Conservation (phyloP, 192 early-diverging fungal genomes). For the Bifiguratus adelaidae region DNA sequence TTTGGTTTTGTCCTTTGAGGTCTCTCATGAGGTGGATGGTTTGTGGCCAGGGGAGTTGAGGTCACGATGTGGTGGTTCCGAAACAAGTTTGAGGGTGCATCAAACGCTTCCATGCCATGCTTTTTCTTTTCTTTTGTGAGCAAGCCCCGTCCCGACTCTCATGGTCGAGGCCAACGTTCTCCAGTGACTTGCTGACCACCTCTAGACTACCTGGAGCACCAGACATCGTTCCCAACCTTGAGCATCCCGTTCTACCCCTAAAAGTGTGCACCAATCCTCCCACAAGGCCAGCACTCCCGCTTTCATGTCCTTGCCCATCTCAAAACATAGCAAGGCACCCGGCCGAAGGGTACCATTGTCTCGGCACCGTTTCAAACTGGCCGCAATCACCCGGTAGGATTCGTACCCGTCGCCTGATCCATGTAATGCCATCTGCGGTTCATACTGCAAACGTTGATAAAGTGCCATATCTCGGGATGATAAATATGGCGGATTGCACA, state of each 20-base stretch:
- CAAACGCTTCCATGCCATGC: too few species aligned
- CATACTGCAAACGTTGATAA: slow-evolving; percentile 30
- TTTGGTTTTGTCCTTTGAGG: too few species aligned
- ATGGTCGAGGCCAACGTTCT: too few species aligned
- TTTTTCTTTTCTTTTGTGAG: too few species aligned
- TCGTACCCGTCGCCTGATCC: slow-evolving; percentile 52
- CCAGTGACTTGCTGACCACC: too few species aligned
- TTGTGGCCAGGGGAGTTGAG: too few species aligned
- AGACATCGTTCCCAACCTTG: slow-evolving; percentile 49
- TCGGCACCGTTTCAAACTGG: slow-evolving; percentile 5
- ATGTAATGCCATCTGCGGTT: slow-evolving; percentile 55
- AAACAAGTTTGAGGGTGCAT: too few species aligned
- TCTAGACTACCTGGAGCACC: slow-evolving; percentile 29
- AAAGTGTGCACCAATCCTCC: slow-evolving; percentile 22
- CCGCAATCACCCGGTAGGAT: slow-evolving; percentile 37
- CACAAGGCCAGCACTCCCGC: slow-evolving; percentile 36
- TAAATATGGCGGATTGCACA: slow-evolving; percentile 71
- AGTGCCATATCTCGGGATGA: slow-evolving; percentile 18
- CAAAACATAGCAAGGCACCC: slow-evolving; percentile 30
- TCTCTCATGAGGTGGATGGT: too few species aligned
- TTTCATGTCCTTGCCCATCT: slow-evolving; percentile 53
- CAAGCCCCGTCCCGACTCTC: too few species aligned
- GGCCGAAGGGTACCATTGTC: slow-evolving; percentile 11
- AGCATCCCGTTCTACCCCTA: slow-evolving; percentile 23
- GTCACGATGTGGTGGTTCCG: too few species aligned